These are phyloP conservation scores for Cryoendolithus antarcticus DNA, from an alignment of 2,329 filamentous ascomycete genomes.

Conservation along the genomic window DNA sequence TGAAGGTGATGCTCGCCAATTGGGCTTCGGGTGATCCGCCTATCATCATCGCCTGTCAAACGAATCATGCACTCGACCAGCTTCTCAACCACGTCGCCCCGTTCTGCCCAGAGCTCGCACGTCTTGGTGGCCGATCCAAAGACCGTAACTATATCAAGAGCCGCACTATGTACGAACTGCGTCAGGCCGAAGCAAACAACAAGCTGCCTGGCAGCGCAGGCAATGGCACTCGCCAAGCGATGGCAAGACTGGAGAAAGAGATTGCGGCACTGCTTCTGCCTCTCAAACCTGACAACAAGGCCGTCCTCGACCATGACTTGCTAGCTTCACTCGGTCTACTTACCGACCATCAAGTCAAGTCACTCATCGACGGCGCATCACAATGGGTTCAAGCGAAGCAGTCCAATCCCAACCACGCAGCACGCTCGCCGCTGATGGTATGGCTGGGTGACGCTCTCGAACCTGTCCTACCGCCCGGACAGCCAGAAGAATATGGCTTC, in stretches of 20 bases:
- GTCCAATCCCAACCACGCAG: conserved; percentile 10
- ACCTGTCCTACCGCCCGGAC: conserved; percentile 32
- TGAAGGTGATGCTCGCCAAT: conserved; percentile 54
- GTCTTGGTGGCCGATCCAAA: conserved; percentile 57
- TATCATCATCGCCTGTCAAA: conserved; percentile 72
- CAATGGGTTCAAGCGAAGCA: conserved; percentile 21
- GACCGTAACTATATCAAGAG: conserved; percentile 50
- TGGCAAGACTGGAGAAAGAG: conserved; percentile 32
- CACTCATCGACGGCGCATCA: conserved; percentile 40
- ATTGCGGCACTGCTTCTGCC: conserved; percentile 32
- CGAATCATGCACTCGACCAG: conserved; percentile 83
- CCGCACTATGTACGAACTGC: conserved; percentile 54
- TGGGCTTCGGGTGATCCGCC: conserved; percentile 46
- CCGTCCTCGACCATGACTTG: conserved; percentile 39
- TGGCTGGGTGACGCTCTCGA: conserved; percentile 46
- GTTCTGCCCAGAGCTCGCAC: conserved; percentile 51
- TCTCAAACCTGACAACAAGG: conserved; percentile 27
- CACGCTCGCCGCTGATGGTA: conserved; percentile 31
- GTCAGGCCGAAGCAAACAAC: conserved; percentile 23
- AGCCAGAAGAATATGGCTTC: conserved; percentile 38
- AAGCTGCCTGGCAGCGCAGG: conserved; percentile 30
- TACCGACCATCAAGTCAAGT: conserved; percentile 49
- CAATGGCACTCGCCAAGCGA: conserved; percentile 25
- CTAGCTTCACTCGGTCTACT: conserved; percentile 44
- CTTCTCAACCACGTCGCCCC: conserved; percentile 52